These are phyloP conservation scores for Kurtzmaniella cleridarum DNA, from an alignment of 805 yeast genomes.

Conservation along the genomic window DNA sequence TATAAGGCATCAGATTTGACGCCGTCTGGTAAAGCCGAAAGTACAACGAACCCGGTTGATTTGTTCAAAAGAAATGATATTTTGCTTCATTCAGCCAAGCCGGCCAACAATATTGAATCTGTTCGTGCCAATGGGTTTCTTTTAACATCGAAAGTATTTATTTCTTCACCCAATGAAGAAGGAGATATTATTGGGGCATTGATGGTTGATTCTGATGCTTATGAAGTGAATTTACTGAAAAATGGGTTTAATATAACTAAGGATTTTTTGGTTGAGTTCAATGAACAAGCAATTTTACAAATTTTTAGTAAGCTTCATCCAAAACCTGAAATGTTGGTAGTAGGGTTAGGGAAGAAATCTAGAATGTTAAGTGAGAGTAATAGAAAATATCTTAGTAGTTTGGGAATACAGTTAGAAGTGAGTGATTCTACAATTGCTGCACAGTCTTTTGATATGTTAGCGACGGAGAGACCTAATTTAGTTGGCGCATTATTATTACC, in stretches of 20 bases:
- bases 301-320: constrained; percentile 59
- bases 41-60: constrained; percentile 39
- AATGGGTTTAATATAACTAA: constrained; percentile 41
- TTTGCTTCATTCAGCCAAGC: constrained; percentile 36
- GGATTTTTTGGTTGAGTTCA: constrained; percentile 51
- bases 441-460: constrained; percentile 64
- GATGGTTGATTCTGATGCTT: constrained; percentile 53
- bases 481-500: constrained; percentile 74
- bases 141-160: constrained; percentile 48
- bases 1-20: constrained; percentile 12
- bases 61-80: constrained; percentile 39
- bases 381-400: constrained; percentile 39
- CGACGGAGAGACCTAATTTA: constrained; percentile 71
- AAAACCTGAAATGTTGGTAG: constrained; percentile 67
- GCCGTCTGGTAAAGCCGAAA: constrained; percentile 34
- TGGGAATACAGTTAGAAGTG: constrained; percentile 69
- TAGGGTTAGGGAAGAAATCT: constrained; percentile 65
- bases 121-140: constrained; percentile 52
- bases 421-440: constrained; percentile 63
- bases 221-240: constrained; percentile 47
- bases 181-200: constrained; percentile 42
- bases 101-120: constrained; percentile 38
- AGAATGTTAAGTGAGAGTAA: constrained; percentile 59
- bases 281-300: constrained; percentile 33
- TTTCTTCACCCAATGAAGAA: constrained; percentile 35